Conservation (phyloP, 2,329 filamentous ascomycete species). For the Apiospora pterosperma region DNA sequence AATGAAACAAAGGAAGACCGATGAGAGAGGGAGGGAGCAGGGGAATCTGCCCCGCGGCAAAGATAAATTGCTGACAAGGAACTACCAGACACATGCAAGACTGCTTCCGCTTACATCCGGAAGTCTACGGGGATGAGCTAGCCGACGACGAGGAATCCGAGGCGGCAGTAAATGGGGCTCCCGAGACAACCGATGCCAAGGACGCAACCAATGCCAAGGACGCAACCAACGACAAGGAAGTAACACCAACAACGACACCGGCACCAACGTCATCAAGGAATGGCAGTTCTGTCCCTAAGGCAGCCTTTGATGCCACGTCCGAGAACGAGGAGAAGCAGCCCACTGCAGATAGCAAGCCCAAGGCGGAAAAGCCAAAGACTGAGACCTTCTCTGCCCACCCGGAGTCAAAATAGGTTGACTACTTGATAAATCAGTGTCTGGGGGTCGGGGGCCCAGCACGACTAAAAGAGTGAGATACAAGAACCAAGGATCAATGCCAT, state of each 20-base stretch:
- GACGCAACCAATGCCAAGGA: not conserved
- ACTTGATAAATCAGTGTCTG: not conserved
- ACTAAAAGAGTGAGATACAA: not conserved
- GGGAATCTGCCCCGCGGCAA: not conserved
- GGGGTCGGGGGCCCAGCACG: not conserved
- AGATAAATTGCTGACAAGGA: constrained; percentile 9
- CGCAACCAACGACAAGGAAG: not conserved
- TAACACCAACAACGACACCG: not conserved
- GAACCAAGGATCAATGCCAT: not conserved
- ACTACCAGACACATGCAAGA: constrained; percentile 82
- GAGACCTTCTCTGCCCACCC: not conserved
- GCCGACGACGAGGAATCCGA: constrained; percentile 4
- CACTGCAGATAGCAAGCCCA: not conserved
- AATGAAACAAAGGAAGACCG: not conserved
- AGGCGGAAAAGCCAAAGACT: not conserved
- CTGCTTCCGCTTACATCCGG: constrained; percentile 90
- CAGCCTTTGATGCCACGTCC: not conserved
- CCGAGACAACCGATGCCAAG: constrained; percentile 10
- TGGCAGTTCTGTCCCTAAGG: not conserved
- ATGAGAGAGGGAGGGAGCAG: not conserved
- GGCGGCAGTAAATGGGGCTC: not conserved
- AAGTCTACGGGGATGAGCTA: constrained; percentile 81
- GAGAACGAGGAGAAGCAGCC: not conserved
- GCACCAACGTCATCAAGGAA: not conserved
- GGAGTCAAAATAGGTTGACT: not conserved